Evolutionary conservation across 306 rosid species (phyloP), one percentile per base, ranked within the genome.

Genomic region (Dryas octopetala): DNA sequence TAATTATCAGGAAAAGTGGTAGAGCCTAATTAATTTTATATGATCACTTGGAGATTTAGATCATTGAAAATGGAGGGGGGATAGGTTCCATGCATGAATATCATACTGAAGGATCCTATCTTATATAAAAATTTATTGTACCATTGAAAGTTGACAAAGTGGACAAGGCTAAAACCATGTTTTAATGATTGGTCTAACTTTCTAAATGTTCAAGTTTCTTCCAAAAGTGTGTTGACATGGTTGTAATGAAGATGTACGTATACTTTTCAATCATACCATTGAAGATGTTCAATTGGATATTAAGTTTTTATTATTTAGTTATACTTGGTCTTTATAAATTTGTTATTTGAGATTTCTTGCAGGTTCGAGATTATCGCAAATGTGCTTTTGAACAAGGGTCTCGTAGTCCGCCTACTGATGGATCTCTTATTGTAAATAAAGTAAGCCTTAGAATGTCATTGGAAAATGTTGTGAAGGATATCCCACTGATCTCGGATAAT

Each of bases 401-500:
- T 71, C 76, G 85, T 74, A 74, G 64, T 76, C 73, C 68, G 53
- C 72, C 86, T 32, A 66, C 83, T 32, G 84, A 88, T 82, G 89
- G 80, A 71, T 80, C 81, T 66, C 90, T 95, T 57, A 71, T 70
- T 77, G 90, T 90, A 32, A 88, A 59, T 76, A 92, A 84, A 85
- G 86, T 96, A 70, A 38, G 86, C 79, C 99, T 96, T 71, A 90
- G 80, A 88, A 89, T 96, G 91, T 90, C 99, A 16, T 78, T 96
- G 88, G 99, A 96, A 80, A 92, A 92, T 83, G 92, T 96, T 78
- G 96, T 96, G 65, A 96, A 96, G 91, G 99, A 92, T 79, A 92
- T 96, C 65, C 96, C 98, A 17, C 81, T 84, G 54, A 86, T 92
- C 81, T 86, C 97, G 0, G 93, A 96, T 85, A 83, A 82, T 83